Conservation (phyloP, 805 yeast genomes). For the Cyberlindnera meyerae region DNA sequence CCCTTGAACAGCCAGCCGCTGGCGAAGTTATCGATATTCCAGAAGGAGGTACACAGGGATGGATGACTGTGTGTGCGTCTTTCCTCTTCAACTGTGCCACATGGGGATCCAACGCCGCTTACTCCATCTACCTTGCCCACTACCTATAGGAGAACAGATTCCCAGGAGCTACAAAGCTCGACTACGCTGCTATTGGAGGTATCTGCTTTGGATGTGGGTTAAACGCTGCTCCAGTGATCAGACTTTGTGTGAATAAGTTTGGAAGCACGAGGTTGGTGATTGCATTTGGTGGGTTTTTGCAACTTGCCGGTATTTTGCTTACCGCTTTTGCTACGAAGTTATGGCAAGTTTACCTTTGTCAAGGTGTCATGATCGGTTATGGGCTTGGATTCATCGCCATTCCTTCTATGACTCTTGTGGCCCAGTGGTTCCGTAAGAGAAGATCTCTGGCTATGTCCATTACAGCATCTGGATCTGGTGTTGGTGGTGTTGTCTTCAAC, state of each 20-base stretch:
- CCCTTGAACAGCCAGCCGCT: background rate
- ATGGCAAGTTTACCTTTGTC: constrained; percentile 66
- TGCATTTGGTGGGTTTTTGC: constrained; percentile 43
- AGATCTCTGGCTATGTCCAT: constrained; percentile 46
- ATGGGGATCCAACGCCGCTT: constrained; percentile 31
- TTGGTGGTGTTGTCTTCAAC: constrained; percentile 40
- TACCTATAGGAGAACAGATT: constrained; percentile 48
- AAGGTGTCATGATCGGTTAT: constrained; percentile 58
- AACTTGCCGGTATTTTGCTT: constrained; percentile 51
- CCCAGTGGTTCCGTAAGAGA: constrained; percentile 65
- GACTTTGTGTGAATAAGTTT: constrained; percentile 8
- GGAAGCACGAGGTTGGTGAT: constrained; percentile 41
- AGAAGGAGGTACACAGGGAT: constrained; percentile 25
- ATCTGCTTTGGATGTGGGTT: constrained; percentile 55
- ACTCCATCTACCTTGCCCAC: constrained; percentile 56
- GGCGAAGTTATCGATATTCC: constrained; percentile 18
- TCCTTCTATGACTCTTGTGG: constrained; percentile 55
- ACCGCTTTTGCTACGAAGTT: constrained; percentile 54
- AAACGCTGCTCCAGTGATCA: constrained; percentile 50
- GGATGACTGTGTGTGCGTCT: constrained; percentile 22
- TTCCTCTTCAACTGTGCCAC: constrained; percentile 24
- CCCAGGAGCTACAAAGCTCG: constrained; percentile 50
- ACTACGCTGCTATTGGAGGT: constrained; percentile 67
- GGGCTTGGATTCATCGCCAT: constrained; percentile 49
- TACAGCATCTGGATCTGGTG: constrained; percentile 38